Conservation (phyloP, 257 asterid species). For the Solanum virginianum region DNA sequence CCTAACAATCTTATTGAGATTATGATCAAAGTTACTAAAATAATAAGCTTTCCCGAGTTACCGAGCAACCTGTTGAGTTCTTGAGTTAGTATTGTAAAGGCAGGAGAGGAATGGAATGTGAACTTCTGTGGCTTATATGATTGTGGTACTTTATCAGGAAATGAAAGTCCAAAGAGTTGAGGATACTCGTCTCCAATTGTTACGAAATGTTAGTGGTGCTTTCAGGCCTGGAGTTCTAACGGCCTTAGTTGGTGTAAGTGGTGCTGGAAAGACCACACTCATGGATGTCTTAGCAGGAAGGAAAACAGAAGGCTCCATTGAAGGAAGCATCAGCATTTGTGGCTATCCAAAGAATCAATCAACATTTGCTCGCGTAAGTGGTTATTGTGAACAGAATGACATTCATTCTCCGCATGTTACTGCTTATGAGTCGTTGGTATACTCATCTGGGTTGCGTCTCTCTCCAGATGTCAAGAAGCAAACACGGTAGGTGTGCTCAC, state of each 20-base stretch:
- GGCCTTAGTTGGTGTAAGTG: slow-evolving; percentile 83
- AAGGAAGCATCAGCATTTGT: slow-evolving; percentile 65
- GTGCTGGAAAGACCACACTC: slow-evolving; percentile 82
- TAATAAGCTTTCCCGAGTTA: neutral
- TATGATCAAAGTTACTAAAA: neutral
- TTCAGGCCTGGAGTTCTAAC: slow-evolving; percentile 82
- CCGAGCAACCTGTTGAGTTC: neutral
- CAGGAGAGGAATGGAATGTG: neutral
- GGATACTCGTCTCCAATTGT: slow-evolving; percentile 61
- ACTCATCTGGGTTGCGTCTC: slow-evolving; percentile 91
- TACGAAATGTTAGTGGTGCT: slow-evolving; percentile 72
- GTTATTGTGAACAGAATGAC: slow-evolving; percentile 85
- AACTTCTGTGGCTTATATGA: neutral
- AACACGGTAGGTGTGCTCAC: slow-evolving; percentile 35
- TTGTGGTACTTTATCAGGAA: slow-evolving; percentile 30
- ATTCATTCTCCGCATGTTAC: slow-evolving; percentile 87
- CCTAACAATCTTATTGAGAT: neutral
- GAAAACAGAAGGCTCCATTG: slow-evolving; percentile 67
- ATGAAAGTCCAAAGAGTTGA: slow-evolving; percentile 62
- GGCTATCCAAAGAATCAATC: slow-evolving; percentile 78
- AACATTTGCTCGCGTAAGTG: slow-evolving; percentile 79
- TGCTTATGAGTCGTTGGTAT: slow-evolving; percentile 62
- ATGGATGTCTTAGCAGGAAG: slow-evolving; percentile 94
- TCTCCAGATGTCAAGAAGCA: slow-evolving; percentile 48
- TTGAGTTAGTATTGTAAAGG: neutral